Percentiles rank a stretch among this genome's conserved stretches.
These are phyloP conservation scores for Russula brevipes DNA, from an alignment of 768 basidiomycete genomes.

Conservation along the genomic window DNA sequence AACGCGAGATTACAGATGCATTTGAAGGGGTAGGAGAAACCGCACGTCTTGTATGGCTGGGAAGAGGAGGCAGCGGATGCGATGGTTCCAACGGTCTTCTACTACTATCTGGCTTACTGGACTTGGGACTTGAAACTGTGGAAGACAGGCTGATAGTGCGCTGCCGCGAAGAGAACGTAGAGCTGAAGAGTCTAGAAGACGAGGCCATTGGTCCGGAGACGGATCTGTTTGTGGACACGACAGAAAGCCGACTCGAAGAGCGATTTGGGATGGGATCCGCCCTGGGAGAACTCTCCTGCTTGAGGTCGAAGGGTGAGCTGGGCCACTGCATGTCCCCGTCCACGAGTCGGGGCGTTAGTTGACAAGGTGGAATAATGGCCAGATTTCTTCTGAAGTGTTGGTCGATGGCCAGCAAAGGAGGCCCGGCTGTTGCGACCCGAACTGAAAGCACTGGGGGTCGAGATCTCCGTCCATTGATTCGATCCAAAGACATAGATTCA, in stretches of 20 bases:
- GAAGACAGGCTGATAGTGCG: conserved; percentile 62
- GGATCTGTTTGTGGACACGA: conserved; percentile 51
- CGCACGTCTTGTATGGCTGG: conserved; percentile 38
- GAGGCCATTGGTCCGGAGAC: conserved; percentile 61
- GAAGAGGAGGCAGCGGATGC: conserved; percentile 36
- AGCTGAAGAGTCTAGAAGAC: conserved; percentile 41
- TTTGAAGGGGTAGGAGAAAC: conserved; percentile 64
- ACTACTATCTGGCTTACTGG: conserved; percentile 32
- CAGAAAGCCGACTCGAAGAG: conserved; percentile 56
- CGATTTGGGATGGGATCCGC: conserved; percentile 37
- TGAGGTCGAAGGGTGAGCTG: conserved; percentile 42
- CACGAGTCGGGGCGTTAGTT: conserved; percentile 29
- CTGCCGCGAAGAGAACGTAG: conserved; percentile 83
- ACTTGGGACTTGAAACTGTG: conserved; percentile 37
- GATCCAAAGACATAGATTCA: conserved; percentile 74
- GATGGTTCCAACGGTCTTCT: conserved; percentile 33
- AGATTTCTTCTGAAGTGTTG: conserved; percentile 31
- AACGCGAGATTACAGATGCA: conserved; percentile 46
- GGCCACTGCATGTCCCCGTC: conserved; percentile 34
- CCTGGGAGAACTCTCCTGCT: conserved; percentile 50
- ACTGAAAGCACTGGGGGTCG: conserved; percentile 62
- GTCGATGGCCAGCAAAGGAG: conserved; percentile 34
- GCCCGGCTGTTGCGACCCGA: conserved; percentile 56
- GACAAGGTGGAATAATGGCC: conserved; percentile 41
- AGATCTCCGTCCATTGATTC: conserved; percentile 54